Percentiles rank a stretch among this genome's conserved stretches.
phyloP scores from a whole-genome alignment of 2,329 filamentous ascomycete genomes.

The Phialophora verrucosa region DNA sequence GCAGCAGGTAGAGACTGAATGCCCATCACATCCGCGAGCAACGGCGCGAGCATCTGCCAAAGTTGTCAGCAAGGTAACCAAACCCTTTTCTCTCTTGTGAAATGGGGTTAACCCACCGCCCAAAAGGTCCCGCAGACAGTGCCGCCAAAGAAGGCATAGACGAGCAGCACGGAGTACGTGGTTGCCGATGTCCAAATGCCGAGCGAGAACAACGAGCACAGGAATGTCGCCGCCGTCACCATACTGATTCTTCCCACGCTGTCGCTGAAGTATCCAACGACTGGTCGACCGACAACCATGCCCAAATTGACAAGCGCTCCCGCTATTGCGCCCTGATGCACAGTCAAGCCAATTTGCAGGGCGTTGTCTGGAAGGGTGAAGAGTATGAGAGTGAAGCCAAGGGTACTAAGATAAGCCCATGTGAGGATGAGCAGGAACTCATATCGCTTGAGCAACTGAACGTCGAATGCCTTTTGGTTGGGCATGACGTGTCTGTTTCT shows the following conservation, averaged over 20 bases:
- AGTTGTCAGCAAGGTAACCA: background rate
- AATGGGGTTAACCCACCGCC: slow-evolving; percentile 34
- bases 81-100: background rate
- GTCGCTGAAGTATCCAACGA: slow-evolving; percentile 54
- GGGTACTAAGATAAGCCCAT: slow-evolving; percentile 53
- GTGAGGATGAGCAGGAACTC: slow-evolving; percentile 35
- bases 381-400: slow-evolving; percentile 55
- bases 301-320: slow-evolving; percentile 55
- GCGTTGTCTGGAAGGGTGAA: slow-evolving; percentile 55
- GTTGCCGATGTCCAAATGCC: slow-evolving; percentile 55
- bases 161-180: slow-evolving; percentile 48
- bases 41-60: background rate
- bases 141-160: slow-evolving; percentile 53
- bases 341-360: slow-evolving; percentile 48
- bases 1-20: background rate
- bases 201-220: slow-evolving; percentile 48
- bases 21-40: background rate
- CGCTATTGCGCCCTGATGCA: slow-evolving; percentile 47
- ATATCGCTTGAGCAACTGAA: slow-evolving; percentile 26
- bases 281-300: slow-evolving; percentile 53
- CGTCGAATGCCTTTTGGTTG: slow-evolving; percentile 33
- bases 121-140: slow-evolving; percentile 56
- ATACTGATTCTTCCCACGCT: slow-evolving; percentile 49
- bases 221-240: slow-evolving; percentile 47
- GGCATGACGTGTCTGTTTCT: slow-evolving; percentile 36